phyloP scores from a whole-genome alignment of 139 green algal species.

The Chlorella ohadii region DNA sequence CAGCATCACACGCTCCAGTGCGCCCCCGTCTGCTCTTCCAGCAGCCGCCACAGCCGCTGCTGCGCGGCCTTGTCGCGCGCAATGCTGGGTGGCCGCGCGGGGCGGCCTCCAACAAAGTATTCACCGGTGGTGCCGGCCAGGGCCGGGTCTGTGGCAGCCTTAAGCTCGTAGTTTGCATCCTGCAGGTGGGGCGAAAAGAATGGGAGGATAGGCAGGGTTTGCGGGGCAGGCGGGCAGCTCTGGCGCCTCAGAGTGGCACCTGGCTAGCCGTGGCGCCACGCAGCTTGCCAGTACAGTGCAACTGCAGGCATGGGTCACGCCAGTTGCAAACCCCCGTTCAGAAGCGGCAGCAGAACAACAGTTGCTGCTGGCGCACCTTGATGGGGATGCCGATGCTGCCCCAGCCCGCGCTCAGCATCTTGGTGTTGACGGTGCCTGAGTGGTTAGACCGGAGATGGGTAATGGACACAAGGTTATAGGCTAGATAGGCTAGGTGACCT shows the following conservation, averaged over 20 bases:
- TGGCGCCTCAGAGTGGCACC: no score
- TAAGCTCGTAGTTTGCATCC: constrained; percentile 63
- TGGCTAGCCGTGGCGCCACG: no score
- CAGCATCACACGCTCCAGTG: constrained; percentile 13
- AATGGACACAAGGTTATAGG: no score
- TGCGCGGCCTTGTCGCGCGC: constrained; percentile 10
- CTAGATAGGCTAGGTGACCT: no score
- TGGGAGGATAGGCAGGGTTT: no score
- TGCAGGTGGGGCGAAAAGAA: not conserved
- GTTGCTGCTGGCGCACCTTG: constrained; percentile 34
- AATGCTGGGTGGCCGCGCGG: not conserved
- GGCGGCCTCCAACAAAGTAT: constrained; percentile 61
- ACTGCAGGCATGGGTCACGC: no score
- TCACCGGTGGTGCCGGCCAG: constrained; percentile 39
- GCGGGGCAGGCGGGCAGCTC: no score
- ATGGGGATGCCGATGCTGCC: constrained; percentile 68
- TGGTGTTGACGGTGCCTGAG: constrained; percentile 72
- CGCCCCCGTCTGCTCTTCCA: constrained; percentile 54
- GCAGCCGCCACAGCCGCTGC: constrained; percentile 40
- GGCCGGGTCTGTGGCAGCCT: constrained; percentile 44
- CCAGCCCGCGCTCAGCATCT: constrained; percentile 77
- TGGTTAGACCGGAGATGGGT: not conserved
- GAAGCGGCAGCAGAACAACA: not conserved
- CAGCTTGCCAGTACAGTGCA: no score
- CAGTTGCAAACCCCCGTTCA: no score